A percentile compares a stretch with the other conserved stretches of the same genome.
Evolutionary conservation across 169 alveolate species (phyloP).

Genomic region (Cyclospora cayetanensis): DNA sequence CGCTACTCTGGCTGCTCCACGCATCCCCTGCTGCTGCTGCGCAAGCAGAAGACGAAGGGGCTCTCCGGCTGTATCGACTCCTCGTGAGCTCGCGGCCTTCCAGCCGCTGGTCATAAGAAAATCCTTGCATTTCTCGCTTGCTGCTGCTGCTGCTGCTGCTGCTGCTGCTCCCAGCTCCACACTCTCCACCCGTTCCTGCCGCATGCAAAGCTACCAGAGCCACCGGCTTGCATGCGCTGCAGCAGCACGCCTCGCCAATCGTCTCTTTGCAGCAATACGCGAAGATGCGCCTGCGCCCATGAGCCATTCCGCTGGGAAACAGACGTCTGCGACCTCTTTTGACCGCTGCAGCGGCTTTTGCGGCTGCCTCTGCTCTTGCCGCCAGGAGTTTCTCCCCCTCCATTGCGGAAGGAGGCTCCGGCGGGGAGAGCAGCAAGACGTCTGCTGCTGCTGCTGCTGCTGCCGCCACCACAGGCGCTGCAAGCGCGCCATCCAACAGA

Average conservation of each 20-base stretch:
- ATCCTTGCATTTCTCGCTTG: neutral
- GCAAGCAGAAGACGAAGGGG: no score
- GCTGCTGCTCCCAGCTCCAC: neutral
- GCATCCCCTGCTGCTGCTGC: no score
- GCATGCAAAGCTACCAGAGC: neutral
- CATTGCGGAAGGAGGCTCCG: neutral
- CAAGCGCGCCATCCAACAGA: slow-evolving; percentile 14
- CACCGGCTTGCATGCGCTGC: neutral
- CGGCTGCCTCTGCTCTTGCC: slow-evolving; percentile 2
- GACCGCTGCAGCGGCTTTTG: slow-evolving; percentile 40
- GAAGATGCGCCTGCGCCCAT: slow-evolving; percentile 57
- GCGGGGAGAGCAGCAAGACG: slow-evolving; percentile 15
- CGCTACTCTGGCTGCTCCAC: no score
- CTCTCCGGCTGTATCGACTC: no score
- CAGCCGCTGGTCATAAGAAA: no score
- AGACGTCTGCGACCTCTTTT: neutral
- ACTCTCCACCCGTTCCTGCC: neutral
- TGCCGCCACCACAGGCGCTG: slow-evolving; percentile 55
- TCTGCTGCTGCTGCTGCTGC: slow-evolving; percentile 64
- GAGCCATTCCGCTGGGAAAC: slow-evolving; percentile 20
- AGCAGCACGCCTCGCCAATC: slow-evolving; percentile 24
- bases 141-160: neutral
- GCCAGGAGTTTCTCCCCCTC: neutral
- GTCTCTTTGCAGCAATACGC: slow-evolving; percentile 59
- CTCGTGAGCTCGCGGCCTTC: no score